Base-by-base conservation (phyloP, 768 basidiomycete genomes). In the Boletus subparvulus region DNA sequence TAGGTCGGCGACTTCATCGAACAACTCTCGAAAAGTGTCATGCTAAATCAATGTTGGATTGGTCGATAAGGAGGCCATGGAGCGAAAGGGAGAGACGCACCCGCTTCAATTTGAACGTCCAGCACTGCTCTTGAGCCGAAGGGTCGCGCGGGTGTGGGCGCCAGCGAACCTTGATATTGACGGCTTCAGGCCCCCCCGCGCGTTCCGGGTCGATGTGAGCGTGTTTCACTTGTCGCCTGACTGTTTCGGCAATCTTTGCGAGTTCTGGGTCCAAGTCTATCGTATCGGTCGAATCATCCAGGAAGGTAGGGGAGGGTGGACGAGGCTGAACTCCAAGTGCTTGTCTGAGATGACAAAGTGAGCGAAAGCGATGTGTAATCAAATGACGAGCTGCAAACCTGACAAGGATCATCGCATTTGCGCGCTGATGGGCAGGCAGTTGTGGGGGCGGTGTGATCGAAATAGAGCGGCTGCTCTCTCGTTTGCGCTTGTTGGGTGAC, bases 371-470 rank as follows among this genome's bases (percentile, higher is more conserved):
- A 37, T 6, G 44, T 28, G 19, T 30, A 16, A 37, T 37, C 32
- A 19, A 41, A 43, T 13, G 42, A 62, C 14, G 37, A 44, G 28
- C 7, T 26, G 59, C 75, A 52, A 64, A 90, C 90, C 84, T 78
- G 47, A 90, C 81, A 17, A 88, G 70, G 36, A 80, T 74, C 40
- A 79, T 80, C 14, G 87, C 85, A 52, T 77, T 77, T 61, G 82
- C 77, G 1, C 86, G 73, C 53, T 84, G 79, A 32, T 82, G 74
- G 11, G 71, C 65, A 3, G 86, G 74, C 14, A 91, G 69, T 36
- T 75, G 76, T 0, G 90, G 90, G 6, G 90, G 90, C 3, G 90
- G 90, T 0, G 90, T 92, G 39, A 92, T 80, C 4, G 90, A 92
- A 24, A 77, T 74, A 32, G 88, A 90, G 39, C 84, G 84, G 66